Evolutionary conservation across 208 protist species (phyloP), one percentile per base, ranked within the genome.

Genomic region (Trypanosoma boissoni): DNA sequence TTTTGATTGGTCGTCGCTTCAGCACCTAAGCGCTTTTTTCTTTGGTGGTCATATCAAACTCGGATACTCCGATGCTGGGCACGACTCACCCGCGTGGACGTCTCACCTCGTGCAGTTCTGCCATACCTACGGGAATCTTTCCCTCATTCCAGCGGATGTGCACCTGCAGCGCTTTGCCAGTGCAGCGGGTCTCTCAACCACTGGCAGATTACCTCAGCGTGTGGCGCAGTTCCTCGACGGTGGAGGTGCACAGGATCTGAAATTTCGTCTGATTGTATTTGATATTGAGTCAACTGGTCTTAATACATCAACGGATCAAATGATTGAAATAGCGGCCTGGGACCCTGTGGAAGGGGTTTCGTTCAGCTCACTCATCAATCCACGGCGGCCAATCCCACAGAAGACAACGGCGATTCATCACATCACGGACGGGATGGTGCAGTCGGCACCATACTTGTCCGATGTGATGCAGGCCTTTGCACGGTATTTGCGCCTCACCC

Each of bases 271-370:
- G 9, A 77, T 96, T 5, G 45, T 93, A 18, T 92, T 92, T 52
- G 89, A 96, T 54, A 58, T 96, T 18, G 89, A 96, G 71, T 91
- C 84, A 29, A 96, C 89, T 1, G 89, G 89, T 24, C 76, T 96
- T 23, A 92, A 92, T 59, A 60, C 76, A 1, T 44, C 69, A 24
- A 90, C 83, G 16, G 89, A 96, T 37, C 75, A 68, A 16, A 87
- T 96, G 12, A 76, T 96, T 39, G 89, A 96, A 43, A 64, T 96
- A 41, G 86, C 80, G 21, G 51, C 92, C 24, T 96, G 74, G 51
- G 89, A 96, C 62, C 89, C 89, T 0, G 69, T 94, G 16, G 80
- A 88, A 62, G 76, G 86, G 45, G 79, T 45, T 0, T 78, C 76
- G 14, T 96, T 93, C 52, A 72, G 75, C 49, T 86, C 83, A 4